phyloP scores from a whole-genome alignment of 148 eudicot species.

The Heliosperma pusillum region DNA sequence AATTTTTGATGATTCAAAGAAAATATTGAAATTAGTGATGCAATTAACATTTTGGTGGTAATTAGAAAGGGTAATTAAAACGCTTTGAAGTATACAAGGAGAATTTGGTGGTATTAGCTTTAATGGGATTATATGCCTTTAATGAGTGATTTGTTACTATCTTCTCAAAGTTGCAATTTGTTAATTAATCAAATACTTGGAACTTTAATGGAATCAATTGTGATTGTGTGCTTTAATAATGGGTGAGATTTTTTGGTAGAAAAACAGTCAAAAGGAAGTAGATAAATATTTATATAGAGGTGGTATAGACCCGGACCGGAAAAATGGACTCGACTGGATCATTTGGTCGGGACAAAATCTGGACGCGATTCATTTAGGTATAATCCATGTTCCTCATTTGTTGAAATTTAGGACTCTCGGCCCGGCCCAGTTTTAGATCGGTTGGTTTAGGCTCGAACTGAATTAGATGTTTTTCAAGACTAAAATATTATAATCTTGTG shows the following conservation, averaged over 20 bases:
- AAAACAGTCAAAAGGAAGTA: neutral
- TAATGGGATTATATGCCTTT: neutral
- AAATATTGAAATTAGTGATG: neutral
- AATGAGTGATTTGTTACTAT: constrained; percentile 9
- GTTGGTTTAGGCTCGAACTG: too few species aligned
- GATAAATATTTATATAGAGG: neutral
- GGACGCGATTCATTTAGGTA: too few species aligned
- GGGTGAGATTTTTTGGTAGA: neutral
- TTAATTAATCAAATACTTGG: neutral
- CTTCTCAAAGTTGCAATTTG: neutral
- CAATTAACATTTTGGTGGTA: neutral
- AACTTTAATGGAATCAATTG: constrained; percentile 1
- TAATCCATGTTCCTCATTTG: too few species aligned
- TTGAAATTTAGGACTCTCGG: too few species aligned
- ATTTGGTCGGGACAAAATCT: too few species aligned
- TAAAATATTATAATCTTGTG: too few species aligned
- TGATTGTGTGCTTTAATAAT: neutral
- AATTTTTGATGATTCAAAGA: too few species aligned
- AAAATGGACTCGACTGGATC: too few species aligned
- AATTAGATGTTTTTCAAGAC: too few species aligned
- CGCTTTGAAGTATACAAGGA: neutral
- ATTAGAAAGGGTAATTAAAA: neutral
- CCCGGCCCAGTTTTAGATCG: too few species aligned
- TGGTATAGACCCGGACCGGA: too few species aligned
- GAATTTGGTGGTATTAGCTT: neutral